A percentile compares a stretch with the other conserved stretches of the same genome.
Conservation (phyloP, 1,284 basidiomycete species). For the Mycena sp. region DNA sequence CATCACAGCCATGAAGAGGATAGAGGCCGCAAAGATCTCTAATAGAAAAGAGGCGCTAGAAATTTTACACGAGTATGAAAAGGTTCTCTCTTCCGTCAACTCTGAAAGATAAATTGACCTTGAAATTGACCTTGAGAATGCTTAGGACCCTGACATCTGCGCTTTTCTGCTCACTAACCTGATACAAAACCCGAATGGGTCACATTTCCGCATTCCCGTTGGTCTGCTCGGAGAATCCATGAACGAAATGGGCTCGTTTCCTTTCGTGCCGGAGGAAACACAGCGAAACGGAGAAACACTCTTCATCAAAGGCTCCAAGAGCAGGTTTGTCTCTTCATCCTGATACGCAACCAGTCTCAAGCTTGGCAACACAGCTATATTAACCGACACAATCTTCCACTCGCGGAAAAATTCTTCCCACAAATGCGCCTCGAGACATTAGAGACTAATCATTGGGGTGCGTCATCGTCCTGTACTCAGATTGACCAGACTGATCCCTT, state of each 20-base stretch:
- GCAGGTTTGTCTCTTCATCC: conserved; percentile 59
- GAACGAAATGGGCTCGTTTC: conserved; percentile 78
- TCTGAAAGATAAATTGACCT: too few relatives aligned
- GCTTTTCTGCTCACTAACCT: conserved; percentile 90
- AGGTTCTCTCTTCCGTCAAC: conserved; percentile 38
- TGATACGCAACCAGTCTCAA: not conserved
- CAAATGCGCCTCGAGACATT: conserved; percentile 61
- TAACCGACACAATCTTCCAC: conserved; percentile 69
- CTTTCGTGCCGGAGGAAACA: conserved; percentile 66
- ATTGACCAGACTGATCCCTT: not conserved
- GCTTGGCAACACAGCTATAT: conserved; percentile 62
- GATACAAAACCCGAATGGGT: conserved; percentile 43
- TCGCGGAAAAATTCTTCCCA: conserved; percentile 76
- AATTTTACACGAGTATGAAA: conserved; percentile 70
- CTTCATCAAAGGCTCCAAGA: conserved; percentile 83
- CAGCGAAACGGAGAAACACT: conserved; percentile 72
- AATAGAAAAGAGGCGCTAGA: conserved; percentile 73
- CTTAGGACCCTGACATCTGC: conserved; percentile 73
- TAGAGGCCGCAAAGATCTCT: conserved; percentile 63
- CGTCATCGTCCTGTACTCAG: conserved; percentile 11
- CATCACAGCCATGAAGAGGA: conserved; percentile 74
- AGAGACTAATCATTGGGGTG: conserved; percentile 78
- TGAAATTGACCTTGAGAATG: not conserved
- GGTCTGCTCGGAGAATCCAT: conserved; percentile 71
- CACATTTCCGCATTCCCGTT: conserved; percentile 80